A percentile compares a stretch with the other conserved stretches of the same genome.
Evolutionary conservation across 2,329 filamentous ascomycete genomes (phyloP).

Genomic region (Leptodontidium sp.): DNA sequence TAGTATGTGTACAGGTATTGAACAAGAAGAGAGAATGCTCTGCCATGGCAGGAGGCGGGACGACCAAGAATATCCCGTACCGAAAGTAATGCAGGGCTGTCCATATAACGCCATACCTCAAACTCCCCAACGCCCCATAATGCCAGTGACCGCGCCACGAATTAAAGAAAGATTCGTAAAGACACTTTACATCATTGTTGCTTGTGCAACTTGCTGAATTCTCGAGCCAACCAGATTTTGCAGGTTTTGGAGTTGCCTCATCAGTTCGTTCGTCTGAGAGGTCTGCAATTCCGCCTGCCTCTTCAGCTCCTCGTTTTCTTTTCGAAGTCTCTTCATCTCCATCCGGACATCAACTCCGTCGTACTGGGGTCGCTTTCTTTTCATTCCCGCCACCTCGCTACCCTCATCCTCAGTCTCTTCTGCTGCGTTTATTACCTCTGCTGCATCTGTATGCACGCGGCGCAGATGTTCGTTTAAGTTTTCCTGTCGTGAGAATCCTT

Average conservation of each 20-base stretch:
- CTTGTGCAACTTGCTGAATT: slow-evolving; percentile 24
- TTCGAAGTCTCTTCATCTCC: slow-evolving; percentile 72
- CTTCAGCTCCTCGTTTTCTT: slow-evolving; percentile 68
- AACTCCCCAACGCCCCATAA: slow-evolving; percentile 20
- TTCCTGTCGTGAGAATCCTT: slow-evolving; percentile 91
- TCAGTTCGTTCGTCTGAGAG: slow-evolving; percentile 33
- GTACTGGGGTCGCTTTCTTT: slow-evolving; percentile 55
- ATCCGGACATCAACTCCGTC: slow-evolving; percentile 58
- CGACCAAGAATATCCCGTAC: background rate
- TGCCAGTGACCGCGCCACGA: background rate
- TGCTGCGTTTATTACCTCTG: slow-evolving; percentile 29
- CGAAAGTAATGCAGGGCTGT: background rate
- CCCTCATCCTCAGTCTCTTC: slow-evolving; percentile 51
- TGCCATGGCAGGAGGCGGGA: slow-evolving; percentile 15
- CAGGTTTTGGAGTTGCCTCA: slow-evolving; percentile 36
- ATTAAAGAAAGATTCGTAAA: background rate
- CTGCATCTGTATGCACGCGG: slow-evolving; percentile 74
- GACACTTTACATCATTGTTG: slow-evolving; percentile 23
- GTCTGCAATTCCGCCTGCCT: slow-evolving; percentile 58
- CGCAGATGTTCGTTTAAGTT: slow-evolving; percentile 94
- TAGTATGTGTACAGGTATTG: slow-evolving; percentile 14
- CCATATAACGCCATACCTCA: slow-evolving; percentile 18
- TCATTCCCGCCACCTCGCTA: slow-evolving; percentile 58
- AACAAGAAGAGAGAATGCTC: slow-evolving; percentile 8
- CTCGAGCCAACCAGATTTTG: slow-evolving; percentile 37